Evolutionary conservation across 345 rosid species (phyloP).

Genomic region (Abelmoschus esculentus): DNA sequence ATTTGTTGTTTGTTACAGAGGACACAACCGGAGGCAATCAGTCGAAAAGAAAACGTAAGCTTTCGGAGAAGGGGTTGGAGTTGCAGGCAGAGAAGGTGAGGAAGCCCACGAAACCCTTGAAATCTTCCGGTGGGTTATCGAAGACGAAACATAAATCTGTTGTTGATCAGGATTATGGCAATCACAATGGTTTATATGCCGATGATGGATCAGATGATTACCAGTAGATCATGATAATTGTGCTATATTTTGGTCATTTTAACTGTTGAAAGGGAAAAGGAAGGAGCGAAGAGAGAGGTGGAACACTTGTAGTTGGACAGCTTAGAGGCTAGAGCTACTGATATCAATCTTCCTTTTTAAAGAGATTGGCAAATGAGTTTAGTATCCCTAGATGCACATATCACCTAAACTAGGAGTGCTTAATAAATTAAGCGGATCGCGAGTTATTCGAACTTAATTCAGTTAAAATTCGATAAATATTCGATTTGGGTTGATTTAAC

Average conservation of each 20-base stretch:
- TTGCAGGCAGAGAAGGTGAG: slow-evolving; percentile 85
- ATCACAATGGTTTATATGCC: slow-evolving; percentile 44
- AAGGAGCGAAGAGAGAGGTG: not conserved
- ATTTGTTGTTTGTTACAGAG: slow-evolving; percentile 29
- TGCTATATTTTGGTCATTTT: not conserved
- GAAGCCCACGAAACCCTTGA: slow-evolving; percentile 62
- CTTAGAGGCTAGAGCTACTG: not conserved
- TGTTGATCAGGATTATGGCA: slow-evolving; percentile 42
- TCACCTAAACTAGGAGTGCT: too few relatives aligned
- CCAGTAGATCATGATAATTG: not conserved
- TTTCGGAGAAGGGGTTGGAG: slow-evolving; percentile 92
- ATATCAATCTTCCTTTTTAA: too few relatives aligned
- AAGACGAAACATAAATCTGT: slow-evolving; percentile 48
- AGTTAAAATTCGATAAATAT: too few relatives aligned
- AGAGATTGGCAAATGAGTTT: too few relatives aligned
- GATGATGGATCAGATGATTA: slow-evolving; percentile 42
- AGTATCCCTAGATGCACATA: too few relatives aligned
- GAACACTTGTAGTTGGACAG: not conserved
- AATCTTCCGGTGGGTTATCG: slow-evolving; percentile 46
- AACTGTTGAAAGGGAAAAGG: not conserved
- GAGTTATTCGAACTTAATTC: too few relatives aligned
- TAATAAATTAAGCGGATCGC: too few relatives aligned
- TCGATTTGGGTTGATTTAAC: too few relatives aligned
- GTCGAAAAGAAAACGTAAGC: slow-evolving; percentile 70
- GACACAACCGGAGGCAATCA: slow-evolving; percentile 63